These are phyloP conservation scores for Coemansia sp. DNA, from an alignment of 371 early-diverging fungal species.

Conservation along the genomic window DNA sequence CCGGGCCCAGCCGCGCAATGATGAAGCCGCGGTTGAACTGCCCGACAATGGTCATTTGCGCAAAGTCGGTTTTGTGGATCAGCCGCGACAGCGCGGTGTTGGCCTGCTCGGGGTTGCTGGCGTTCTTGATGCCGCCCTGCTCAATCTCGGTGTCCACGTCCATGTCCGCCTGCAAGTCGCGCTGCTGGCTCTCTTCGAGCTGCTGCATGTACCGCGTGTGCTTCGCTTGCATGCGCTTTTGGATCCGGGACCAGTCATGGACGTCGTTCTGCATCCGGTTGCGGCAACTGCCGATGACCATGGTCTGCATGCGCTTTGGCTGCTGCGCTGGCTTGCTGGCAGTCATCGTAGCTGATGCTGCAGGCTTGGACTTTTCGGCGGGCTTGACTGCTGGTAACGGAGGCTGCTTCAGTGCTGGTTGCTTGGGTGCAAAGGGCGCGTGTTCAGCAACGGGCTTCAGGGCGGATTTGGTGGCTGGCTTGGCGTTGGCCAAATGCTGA, in stretches of 20 bases:
- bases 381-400: too few species aligned
- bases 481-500: background rate
- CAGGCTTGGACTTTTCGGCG: background rate
- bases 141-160: background rate
- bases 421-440: too few species aligned
- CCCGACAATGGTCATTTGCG: conserved; percentile 82
- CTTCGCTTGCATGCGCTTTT: conserved; percentile 17
- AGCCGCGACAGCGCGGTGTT: conserved; percentile 58
- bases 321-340: background rate
- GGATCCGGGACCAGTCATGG: conserved; percentile 16
- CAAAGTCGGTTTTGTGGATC: conserved; percentile 82
- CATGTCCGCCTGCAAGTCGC: background rate
- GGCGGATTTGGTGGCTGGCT: background rate
- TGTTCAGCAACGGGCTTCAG: too few species aligned
- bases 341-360: background rate
- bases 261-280: conserved; percentile 30
- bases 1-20: conserved; percentile 62
- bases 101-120: conserved; percentile 55
- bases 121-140: conserved; percentile 23
- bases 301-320: conserved; percentile 4
- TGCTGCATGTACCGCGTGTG: conserved; percentile 1
- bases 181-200: conserved; percentile 29
- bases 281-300: conserved; percentile 30
- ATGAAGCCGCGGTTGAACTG: conserved; percentile 99
- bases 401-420: too few species aligned